Percentiles rank a stretch among this genome's conserved stretches.
Conservation (phyloP, 2,329 filamentous ascomycete genomes). For the Chaetomium sp. region DNA sequence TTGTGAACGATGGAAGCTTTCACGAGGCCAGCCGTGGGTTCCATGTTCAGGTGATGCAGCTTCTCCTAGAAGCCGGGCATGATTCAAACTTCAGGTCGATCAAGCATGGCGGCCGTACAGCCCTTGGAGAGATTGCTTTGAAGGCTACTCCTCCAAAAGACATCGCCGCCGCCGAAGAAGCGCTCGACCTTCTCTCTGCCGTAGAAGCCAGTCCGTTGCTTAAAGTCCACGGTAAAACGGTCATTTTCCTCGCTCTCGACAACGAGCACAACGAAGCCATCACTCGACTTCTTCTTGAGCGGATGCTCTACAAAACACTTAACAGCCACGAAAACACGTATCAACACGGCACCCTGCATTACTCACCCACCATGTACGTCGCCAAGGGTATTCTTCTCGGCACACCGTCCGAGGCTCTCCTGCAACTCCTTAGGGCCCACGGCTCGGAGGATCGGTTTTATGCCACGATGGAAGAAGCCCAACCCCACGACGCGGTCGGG, state of each 20-base stretch:
- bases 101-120: slow-evolving; percentile 37
- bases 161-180: slow-evolving; percentile 31
- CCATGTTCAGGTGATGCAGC: slow-evolving; percentile 34
- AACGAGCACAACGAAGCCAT: slow-evolving; percentile 36
- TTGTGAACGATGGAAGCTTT: slow-evolving; percentile 40
- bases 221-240: slow-evolving; percentile 37
- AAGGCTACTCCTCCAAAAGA: slow-evolving; percentile 29
- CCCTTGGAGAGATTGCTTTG: slow-evolving; percentile 38
- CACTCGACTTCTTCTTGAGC: slow-evolving; percentile 35
- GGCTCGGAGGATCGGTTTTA: slow-evolving; percentile 35
- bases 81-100: slow-evolving; percentile 37
- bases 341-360: slow-evolving; percentile 34
- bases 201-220: slow-evolving; percentile 35
- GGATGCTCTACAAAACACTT: slow-evolving; percentile 34
- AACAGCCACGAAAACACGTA: slow-evolving; percentile 38
- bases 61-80: slow-evolving; percentile 36
- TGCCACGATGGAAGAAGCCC: slow-evolving; percentile 30
- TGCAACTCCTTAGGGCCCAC: slow-evolving; percentile 30
- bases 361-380: slow-evolving; percentile 40
- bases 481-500: slow-evolving; percentile 33
- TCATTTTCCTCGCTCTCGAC: slow-evolving; percentile 39
- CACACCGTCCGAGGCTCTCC: slow-evolving; percentile 22
- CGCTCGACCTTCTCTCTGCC: slow-evolving; percentile 34
- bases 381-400: slow-evolving; percentile 33
- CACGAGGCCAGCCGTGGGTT: slow-evolving; percentile 40